These are phyloP conservation scores for Oryza meyeriana DNA, from an alignment of 176 grass and related monocot genomes.

Conservation along the genomic window DNA sequence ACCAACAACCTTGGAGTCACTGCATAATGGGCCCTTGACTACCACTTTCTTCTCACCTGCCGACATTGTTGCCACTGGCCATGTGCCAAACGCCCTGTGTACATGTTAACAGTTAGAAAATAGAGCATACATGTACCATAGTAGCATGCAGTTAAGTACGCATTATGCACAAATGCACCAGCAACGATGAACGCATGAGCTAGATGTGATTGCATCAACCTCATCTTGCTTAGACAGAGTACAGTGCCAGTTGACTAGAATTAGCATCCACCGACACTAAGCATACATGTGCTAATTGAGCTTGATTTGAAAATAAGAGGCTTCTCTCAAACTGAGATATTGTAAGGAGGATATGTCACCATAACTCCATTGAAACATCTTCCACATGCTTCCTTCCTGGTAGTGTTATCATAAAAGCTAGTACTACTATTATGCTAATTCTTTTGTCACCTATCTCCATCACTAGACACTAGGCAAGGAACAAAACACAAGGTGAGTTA, in stretches of 20 bases:
- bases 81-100: slow-evolving; percentile 93
- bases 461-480: slow-evolving; percentile 24
- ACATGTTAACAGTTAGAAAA: slow-evolving; percentile 27
- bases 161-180: not conserved
- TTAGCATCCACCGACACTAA: slow-evolving; percentile 10
- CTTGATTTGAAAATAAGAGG: slow-evolving; percentile 1
- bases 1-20: slow-evolving; percentile 69
- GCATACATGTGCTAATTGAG: not conserved
- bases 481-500: slow-evolving; percentile 30
- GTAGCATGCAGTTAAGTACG: slow-evolving; percentile 4
- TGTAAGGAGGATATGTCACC: not conserved
- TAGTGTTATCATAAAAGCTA: slow-evolving; percentile 10
- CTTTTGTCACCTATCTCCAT: not conserved
- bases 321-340: slow-evolving; percentile 23
- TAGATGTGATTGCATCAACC: not conserved
- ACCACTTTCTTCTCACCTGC: slow-evolving; percentile 53
- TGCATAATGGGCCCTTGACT: slow-evolving; percentile 83
- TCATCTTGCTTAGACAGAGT: not conserved
- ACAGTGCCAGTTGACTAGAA: not conserved
- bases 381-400: slow-evolving; percentile 22
- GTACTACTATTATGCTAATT: slow-evolving; percentile 1
- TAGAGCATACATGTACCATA: not conserved
- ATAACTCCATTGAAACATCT: slow-evolving; percentile 16
- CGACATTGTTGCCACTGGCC: slow-evolving; percentile 79
- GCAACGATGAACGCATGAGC: not conserved